phyloP scores from a whole-genome alignment of 768 basidiomycete species.

The Hydnum rufescens region DNA sequence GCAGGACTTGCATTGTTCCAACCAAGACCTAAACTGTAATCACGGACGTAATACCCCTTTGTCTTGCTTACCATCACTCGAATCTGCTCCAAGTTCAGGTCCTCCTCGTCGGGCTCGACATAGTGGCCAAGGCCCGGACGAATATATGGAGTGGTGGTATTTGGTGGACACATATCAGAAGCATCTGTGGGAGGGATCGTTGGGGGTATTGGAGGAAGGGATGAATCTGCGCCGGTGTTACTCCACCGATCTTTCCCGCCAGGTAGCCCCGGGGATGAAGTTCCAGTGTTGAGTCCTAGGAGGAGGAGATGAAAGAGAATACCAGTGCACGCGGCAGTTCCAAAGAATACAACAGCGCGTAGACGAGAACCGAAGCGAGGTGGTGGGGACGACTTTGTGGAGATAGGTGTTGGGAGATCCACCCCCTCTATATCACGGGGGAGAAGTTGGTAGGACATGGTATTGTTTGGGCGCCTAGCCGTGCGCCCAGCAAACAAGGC shows the following conservation, averaged over 20 bases:
- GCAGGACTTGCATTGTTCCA: constrained; percentile 27
- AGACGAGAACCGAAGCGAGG: background rate
- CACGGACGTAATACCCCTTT: constrained; percentile 26
- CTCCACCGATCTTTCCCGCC: background rate
- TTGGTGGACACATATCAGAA: background rate
- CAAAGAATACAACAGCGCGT: constrained; percentile 8
- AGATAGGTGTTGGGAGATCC: constrained; percentile 3
- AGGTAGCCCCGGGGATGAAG: background rate
- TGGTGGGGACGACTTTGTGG: constrained; percentile 2
- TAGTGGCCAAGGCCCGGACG: background rate
- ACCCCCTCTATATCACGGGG: background rate
- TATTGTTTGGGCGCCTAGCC: no score
- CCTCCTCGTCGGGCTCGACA: constrained; percentile 8
- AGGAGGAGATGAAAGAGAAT: constrained; percentile 11
- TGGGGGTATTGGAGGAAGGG: background rate
- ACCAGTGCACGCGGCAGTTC: constrained; percentile 8
- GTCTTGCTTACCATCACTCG: constrained; percentile 20
- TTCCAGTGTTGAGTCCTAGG: background rate
- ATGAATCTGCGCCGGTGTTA: background rate
- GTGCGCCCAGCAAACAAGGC: background rate
- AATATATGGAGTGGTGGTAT: background rate
- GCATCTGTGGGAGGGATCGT: background rate
- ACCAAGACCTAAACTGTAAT: constrained; percentile 26
- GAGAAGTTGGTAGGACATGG: background rate
- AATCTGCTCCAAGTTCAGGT: constrained; percentile 18